Evolutionary conservation across 2,329 filamentous ascomycete species (phyloP), one percentile per base, ranked within the genome.

Genomic region (Pseudogymnoascus sp.): DNA sequence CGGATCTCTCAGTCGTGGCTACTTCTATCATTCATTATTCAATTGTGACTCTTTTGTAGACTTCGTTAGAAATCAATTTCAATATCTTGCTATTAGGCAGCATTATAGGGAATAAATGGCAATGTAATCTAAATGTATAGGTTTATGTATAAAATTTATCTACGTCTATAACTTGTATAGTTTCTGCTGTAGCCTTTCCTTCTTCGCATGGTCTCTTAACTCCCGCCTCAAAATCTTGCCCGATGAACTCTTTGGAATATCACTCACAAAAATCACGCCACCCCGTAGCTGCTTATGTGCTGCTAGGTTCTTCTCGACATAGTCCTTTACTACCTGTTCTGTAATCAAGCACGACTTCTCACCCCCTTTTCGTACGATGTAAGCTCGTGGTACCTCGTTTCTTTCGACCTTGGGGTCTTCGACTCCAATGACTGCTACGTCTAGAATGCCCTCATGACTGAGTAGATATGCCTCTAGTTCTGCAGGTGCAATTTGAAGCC

Each of bases 401-500:
- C 6, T 26, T 64, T 78, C 76, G 19, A 75, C 77, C 31, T 73
- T 72, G 5, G 73, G 70, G 3, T 70, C 71, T 26, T 69, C 68
- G 3, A 78, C 70, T 4, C 76, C 77, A 43, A 80, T 78, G 21
- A 81, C 78, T 7, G 77, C 76, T 0, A 76, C 77, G 66, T 81
- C 79, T 1, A 71, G 65, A 3, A 81, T 72, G 2, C 70, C 64
- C 1, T 72, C 70, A 63, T 80, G 76, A 6, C 69, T 71, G 2
- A 80, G 61, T 0, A 81, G 69, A 33, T 78, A 59, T 1, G 73
- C 77, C 69, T 81, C 78, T 1, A 81, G 69, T 63, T 81, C 79
- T 0, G 78, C 77, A 0, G 79, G 79, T 8, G 78, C 76, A 14
- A 81, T 77, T 69, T 81, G 78, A 35, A 79, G 69, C 1, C 78